phyloP scores from a whole-genome alignment of 306 rosid genomes.

The Cucurbita argyrosperma region DNA sequence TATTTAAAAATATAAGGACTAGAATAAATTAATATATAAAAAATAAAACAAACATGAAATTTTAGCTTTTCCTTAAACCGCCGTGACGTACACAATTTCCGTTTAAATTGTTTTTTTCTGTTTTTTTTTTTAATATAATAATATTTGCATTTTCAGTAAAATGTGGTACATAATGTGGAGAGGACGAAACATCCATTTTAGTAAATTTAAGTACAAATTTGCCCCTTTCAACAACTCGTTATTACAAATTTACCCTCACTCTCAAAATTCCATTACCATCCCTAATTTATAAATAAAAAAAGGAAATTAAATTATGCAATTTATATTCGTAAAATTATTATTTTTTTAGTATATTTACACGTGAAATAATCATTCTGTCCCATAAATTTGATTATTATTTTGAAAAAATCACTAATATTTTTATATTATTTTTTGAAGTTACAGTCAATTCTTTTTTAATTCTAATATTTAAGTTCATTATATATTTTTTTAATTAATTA shows the following conservation, averaged over 20 bases:
- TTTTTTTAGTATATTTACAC: no score
- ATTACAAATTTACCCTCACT: background rate
- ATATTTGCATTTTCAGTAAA: background rate
- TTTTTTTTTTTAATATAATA: background rate
- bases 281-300: background rate
- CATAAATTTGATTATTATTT: no score
- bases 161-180: background rate
- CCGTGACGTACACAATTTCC: background rate
- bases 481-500: no score
- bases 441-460: background rate
- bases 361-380: no score
- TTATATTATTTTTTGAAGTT: background rate
- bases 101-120: background rate
- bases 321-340: no score
- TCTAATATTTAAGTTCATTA: no score
- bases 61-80: background rate
- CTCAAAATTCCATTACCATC: background rate
- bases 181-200: slow-evolving; percentile 2
- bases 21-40: no score
- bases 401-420: no score
- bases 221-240: background rate
- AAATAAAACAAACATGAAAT: background rate
- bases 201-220: background rate
- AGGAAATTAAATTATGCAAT: background rate
- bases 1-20: no score